phyloP scores from a whole-genome alignment of 1,284 basidiomycete genomes.

The Microbotryum silenes-acaulis region DNA sequence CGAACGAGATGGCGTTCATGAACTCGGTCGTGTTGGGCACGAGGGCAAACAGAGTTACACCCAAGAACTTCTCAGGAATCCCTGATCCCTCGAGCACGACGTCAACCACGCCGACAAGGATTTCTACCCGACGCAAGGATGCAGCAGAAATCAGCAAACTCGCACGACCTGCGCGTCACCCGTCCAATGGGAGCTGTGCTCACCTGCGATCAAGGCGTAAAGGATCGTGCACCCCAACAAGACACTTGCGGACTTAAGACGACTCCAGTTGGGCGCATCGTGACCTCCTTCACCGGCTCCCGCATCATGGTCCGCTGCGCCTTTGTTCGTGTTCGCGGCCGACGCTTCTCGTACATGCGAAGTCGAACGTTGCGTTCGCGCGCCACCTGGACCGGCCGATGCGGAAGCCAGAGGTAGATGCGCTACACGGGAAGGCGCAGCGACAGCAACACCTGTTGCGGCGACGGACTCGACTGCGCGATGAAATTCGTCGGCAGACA shows the following conservation, averaged over 20 bases:
- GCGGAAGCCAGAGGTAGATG: conserved; percentile 40
- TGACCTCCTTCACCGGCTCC: conserved; percentile 66
- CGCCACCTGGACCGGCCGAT: conserved; percentile 10
- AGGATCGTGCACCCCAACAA: conserved; percentile 80
- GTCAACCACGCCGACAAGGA: conserved; percentile 92
- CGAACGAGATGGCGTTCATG: conserved; percentile 99
- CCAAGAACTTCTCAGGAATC: conserved; percentile 95
- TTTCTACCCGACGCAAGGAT: conserved; percentile 27
- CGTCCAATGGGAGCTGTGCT: conserved; percentile 35
- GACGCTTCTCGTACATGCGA: conserved; percentile 21
- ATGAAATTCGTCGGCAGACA: conserved; percentile 74
- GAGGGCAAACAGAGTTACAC: conserved; percentile 90
- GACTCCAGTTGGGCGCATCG: conserved; percentile 92
- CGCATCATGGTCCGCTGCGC: conserved; percentile 12
- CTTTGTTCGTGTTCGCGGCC: conserved; percentile 3
- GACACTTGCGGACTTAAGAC: conserved; percentile 75
- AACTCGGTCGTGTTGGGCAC: conserved; percentile 99
- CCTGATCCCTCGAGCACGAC: conserved; percentile 87
- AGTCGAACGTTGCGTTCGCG: conserved; percentile 4
- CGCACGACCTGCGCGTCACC: too few relatives aligned
- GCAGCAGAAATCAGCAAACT: not conserved
- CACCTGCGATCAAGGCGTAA: conserved; percentile 93
- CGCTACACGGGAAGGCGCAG: conserved; percentile 42
- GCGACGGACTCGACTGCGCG: conserved; percentile 67
- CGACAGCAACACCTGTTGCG: conserved; percentile 78